Evolutionary conservation across 148 eudicot genomes (phyloP), one percentile per base, ranked within the genome.

Genomic region (Salicornia ramosissima): DNA sequence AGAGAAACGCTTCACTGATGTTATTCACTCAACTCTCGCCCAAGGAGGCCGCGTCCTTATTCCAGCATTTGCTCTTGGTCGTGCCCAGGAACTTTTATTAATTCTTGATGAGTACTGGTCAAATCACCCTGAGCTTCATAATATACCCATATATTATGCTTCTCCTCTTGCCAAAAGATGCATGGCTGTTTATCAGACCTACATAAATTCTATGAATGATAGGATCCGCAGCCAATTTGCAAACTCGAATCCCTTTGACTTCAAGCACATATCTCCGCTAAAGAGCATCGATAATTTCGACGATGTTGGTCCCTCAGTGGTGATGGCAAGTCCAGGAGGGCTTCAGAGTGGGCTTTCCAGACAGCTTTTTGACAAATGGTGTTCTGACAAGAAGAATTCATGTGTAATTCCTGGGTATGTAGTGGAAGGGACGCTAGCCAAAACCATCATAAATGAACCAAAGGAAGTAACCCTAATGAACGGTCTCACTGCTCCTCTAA

Each of bases 31-130:
- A 33, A 88, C 96, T 10, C 67, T 93, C 21, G 69, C 90, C n/a
- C 87, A 90, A 77, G 98, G 98, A 22, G 98, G 98, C 8, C 98
- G 98, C 52, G 98, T 93, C 40, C 78, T 93, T 30, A 93, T 93
- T 67, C 98, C 98, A 0, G 98, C 98, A 59, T 93, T 75, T 80
- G 96, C 98, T 67, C 95, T 93, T 33, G 98, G 98, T 26, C 96
- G 98, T 58, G 98, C 98, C n/a, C 98, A 93, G 64, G 98, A 93
- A 75, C 79, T 93, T 4, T 85, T 93, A 24, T 80, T 93, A 16
- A 93, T 93, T 60, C 94, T 93, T n/a, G 98, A 93, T 25, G 98
- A 93, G 75, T 93, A 88, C 64, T 93, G 98, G 98, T 82, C 96
- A 3, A 89, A 83, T 81, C 98, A 90, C 78, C 96, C 92, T 0